Percentiles rank a stretch among this genome's conserved stretches.
Evolutionary conservation across 768 basidiomycete genomes (phyloP).

Genomic region (Xanthoconium purpureum): DNA sequence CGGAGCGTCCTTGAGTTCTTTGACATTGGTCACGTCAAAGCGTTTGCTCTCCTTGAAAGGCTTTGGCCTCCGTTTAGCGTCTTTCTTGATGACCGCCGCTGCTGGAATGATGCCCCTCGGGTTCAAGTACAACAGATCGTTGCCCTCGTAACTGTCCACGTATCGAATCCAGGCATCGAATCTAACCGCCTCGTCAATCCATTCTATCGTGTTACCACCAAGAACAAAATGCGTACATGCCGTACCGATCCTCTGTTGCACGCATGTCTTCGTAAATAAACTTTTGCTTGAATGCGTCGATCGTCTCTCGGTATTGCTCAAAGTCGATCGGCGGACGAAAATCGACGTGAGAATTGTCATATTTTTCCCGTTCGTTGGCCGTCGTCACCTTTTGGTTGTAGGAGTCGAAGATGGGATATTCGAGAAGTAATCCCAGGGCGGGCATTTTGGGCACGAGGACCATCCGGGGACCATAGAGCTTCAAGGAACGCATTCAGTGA

Average conservation of each 20-base stretch:
- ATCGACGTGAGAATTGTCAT: conserved; percentile 52
- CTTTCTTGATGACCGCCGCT: conserved; percentile 61
- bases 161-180: conserved; percentile 84
- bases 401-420: conserved; percentile 77
- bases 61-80: conserved; percentile 47
- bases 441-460: conserved; percentile 96
- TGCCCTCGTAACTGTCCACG: conserved; percentile 71
- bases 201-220: background rate
- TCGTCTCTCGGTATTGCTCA: conserved; percentile 57
- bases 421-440: conserved; percentile 86
- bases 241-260: conserved; percentile 72
- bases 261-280: conserved; percentile 89
- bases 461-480: conserved; percentile 74
- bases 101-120: conserved; percentile 73
- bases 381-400: conserved; percentile 62
- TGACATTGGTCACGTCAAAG: conserved; percentile 57
- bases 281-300: conserved; percentile 79
- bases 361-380: conserved; percentile 40
- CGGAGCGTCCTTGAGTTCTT: conserved; percentile 28
- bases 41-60: conserved; percentile 67
- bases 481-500: background rate
- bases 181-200: conserved; percentile 34
- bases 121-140: conserved; percentile 78
- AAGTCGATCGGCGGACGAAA: conserved; percentile 76
- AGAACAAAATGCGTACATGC: conserved; percentile 53